Conservation (phyloP, 306 rosid genomes). For the Fagus crenata region DNA sequence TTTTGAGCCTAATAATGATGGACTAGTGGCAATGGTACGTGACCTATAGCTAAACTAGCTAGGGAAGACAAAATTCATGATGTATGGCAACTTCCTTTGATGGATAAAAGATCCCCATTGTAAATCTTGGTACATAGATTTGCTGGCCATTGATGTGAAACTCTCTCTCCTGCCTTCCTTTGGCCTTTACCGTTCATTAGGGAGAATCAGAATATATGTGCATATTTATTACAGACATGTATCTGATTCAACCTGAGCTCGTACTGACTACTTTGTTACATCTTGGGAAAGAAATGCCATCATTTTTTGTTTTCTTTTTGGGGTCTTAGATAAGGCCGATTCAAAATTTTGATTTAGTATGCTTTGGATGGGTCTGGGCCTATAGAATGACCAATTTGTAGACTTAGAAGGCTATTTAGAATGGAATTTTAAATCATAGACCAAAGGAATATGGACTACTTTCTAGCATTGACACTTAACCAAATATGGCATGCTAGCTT, state of each 20-base stretch:
- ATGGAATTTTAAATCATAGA: neutral
- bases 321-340: neutral
- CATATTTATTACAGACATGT: slow-evolving; percentile 1
- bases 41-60: slow-evolving; percentile 15
- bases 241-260: neutral
- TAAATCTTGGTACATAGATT: slow-evolving; percentile 34
- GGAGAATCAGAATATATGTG: slow-evolving; percentile 37
- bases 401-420: neutral
- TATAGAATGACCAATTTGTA: neutral
- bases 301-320: too few species aligned
- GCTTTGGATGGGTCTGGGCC: neutral
- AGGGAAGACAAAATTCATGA: neutral
- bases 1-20: slow-evolving; percentile 2
- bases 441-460: neutral
- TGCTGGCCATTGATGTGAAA: slow-evolving; percentile 34
- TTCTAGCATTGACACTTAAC: too few species aligned
- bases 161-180: slow-evolving; percentile 5
- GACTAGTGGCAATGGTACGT: slow-evolving; percentile 23
- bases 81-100: slow-evolving; percentile 36
- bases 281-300: neutral
- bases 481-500: too few species aligned
- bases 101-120: slow-evolving; percentile 27
- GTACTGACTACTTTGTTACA: slow-evolving; percentile 12
- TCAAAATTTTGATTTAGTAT: neutral
- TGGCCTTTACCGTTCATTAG: neutral